Conservation (phyloP, 2,329 filamentous ascomycete genomes). For the Colletotrichum abscissum region DNA sequence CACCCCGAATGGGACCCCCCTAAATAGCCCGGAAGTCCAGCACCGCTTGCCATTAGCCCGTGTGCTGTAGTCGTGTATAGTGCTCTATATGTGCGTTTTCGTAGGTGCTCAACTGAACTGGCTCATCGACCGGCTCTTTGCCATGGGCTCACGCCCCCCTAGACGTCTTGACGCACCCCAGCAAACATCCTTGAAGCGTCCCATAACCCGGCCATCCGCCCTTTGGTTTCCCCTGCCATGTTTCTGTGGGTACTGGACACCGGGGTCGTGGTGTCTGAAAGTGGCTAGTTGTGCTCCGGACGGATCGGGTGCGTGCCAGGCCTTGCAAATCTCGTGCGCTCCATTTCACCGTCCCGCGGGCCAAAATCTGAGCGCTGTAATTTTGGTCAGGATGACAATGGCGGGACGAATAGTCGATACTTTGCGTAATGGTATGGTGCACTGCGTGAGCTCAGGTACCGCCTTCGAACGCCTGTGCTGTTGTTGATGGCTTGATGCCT, state of each 20-base stretch:
- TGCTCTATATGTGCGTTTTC: neutral
- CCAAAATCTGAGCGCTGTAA: constrained; percentile 5
- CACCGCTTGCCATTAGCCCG: neutral
- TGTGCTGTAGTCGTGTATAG: neutral
- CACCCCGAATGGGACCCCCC: neutral
- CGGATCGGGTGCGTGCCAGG: constrained; percentile 16
- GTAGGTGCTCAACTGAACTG: neutral
- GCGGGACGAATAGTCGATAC: neutral
- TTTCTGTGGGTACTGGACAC: neutral
- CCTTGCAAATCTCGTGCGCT: neutral
- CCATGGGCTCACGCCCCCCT: neutral
- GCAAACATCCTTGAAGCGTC: constrained; percentile 17
- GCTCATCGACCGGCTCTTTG: neutral
- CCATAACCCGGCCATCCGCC: constrained; percentile 24
- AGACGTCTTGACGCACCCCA: neutral
- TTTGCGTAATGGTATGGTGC: neutral
- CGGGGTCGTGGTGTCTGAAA: constrained; percentile 2
- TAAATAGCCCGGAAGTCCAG: neutral
- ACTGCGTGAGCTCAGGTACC: neutral
- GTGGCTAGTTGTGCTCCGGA: constrained; percentile 14
- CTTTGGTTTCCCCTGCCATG: constrained; percentile 3
- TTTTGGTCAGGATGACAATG: neutral
- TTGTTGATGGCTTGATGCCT: neutral
- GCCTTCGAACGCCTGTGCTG: neutral
- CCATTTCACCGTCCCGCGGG: constrained; percentile 2